Conservation (phyloP, 2,329 filamentous ascomycete genomes). For the Colletotrichum kahawae region DNA sequence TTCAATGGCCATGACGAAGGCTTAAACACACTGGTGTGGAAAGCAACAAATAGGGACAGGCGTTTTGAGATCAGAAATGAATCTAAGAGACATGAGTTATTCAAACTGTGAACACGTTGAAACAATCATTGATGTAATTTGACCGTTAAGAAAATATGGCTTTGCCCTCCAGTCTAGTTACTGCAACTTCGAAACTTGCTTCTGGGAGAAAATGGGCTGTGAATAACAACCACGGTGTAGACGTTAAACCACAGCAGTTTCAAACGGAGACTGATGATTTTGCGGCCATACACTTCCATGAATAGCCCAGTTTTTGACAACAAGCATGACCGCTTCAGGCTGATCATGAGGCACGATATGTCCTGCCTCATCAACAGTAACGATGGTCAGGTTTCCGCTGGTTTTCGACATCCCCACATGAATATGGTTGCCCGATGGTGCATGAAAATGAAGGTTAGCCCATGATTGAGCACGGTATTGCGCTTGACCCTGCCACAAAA, state of each 20-base stretch:
- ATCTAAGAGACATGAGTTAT: neutral
- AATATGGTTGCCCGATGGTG: neutral
- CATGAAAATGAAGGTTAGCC: neutral
- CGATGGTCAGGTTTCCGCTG: neutral
- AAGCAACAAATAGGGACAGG: neutral
- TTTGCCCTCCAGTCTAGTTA: too few species aligned
- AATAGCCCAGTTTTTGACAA: neutral
- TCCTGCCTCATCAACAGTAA: constrained; percentile 1
- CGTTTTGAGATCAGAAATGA: neutral
- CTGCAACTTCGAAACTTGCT: neutral
- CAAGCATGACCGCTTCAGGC: neutral
- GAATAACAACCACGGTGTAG: too few species aligned
- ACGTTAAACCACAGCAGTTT: neutral
- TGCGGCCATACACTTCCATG: neutral
- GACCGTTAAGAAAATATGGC: neutral
- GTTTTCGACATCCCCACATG: neutral
- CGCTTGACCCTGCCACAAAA: neutral
- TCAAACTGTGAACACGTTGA: neutral
- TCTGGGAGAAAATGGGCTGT: too few species aligned
- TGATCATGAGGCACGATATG: constrained; percentile 1
- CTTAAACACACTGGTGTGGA: neutral
- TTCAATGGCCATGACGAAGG: neutral
- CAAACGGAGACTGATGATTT: neutral
- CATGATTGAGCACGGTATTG: neutral
- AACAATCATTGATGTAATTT: neutral